Evolutionary conservation across 2,329 filamentous ascomycete genomes (phyloP).

Genomic region (Xylaria sp.): DNA sequence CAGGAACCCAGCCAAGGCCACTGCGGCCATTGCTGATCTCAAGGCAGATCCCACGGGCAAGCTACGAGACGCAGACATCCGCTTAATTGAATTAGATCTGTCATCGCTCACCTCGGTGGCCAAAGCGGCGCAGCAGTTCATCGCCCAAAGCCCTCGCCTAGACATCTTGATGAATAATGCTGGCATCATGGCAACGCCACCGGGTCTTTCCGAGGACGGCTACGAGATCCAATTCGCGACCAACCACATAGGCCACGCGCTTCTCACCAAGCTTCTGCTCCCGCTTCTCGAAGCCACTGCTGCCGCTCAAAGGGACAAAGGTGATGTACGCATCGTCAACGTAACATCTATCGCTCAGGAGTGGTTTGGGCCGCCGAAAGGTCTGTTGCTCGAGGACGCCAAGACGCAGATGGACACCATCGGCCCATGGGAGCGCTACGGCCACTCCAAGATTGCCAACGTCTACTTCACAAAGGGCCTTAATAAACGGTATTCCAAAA

Average conservation of each 20-base stretch:
- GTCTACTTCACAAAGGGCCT: too few species aligned
- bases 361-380: too few species aligned
- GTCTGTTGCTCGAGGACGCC: too few species aligned
- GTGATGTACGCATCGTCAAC: conserved; percentile 40
- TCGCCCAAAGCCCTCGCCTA: conserved; percentile 37
- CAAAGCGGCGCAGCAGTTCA: conserved; percentile 42
- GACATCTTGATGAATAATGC: conserved; percentile 45
- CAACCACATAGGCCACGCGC: conserved; percentile 52
- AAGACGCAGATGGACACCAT: too few species aligned
- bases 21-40: conserved; percentile 42
- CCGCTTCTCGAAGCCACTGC: conserved; percentile 45
- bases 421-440: too few species aligned
- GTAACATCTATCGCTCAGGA: too few species aligned
- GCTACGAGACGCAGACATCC: conserved; percentile 43
- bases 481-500: too few species aligned
- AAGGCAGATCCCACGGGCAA: conserved; percentile 39
- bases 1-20: conserved; percentile 44
- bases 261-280: conserved; percentile 47
- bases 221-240: conserved; percentile 49
- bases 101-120: conserved; percentile 45
- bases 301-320: conserved; percentile 26
- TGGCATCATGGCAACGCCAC: conserved; percentile 43
- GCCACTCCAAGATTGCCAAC: too few species aligned
- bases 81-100: conserved; percentile 46
- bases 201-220: conserved; percentile 43